A percentile compares a stretch with the other conserved stretches of the same genome.
Conservation (phyloP, 805 yeast genomes). For the Saccharomyces cerevisiae region DNA sequence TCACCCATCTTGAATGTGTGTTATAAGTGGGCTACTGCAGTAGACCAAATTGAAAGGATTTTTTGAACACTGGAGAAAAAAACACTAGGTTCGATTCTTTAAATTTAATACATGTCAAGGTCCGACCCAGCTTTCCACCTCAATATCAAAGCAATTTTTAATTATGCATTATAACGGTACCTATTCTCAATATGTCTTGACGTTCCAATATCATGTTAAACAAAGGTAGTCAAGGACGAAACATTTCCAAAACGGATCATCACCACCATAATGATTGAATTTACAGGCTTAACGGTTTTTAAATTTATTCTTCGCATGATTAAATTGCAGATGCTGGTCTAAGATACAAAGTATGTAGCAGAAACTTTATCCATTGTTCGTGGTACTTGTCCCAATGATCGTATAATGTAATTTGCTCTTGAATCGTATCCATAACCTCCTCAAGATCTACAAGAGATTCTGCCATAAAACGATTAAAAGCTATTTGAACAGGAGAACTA, state of each 20-base stretch:
- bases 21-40: background rate
- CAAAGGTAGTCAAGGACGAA: background rate
- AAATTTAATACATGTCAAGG: background rate
- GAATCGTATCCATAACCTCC: constrained; percentile 73
- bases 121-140: background rate
- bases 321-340: constrained; percentile 5
- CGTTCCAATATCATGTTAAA: background rate
- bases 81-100: background rate
- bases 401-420: constrained; percentile 73
- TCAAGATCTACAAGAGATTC: constrained; percentile 68
- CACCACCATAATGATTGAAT: background rate
- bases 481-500: constrained; percentile 11
- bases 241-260: background rate
- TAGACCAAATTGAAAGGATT: background rate
- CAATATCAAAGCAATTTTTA: background rate
- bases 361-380: constrained; percentile 46
- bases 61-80: background rate
- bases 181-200: background rate
- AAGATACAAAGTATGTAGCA: constrained; percentile 28
- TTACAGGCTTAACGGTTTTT: background rate
- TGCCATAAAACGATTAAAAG: constrained; percentile 46
- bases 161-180: background rate
- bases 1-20: background rate
- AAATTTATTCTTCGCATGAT: background rate
- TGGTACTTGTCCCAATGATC: constrained; percentile 84